These are phyloP conservation scores for Friedmanniomyces endolithicus DNA, from an alignment of 495 filamentous ascomycete genomes.

Conservation along the genomic window DNA sequence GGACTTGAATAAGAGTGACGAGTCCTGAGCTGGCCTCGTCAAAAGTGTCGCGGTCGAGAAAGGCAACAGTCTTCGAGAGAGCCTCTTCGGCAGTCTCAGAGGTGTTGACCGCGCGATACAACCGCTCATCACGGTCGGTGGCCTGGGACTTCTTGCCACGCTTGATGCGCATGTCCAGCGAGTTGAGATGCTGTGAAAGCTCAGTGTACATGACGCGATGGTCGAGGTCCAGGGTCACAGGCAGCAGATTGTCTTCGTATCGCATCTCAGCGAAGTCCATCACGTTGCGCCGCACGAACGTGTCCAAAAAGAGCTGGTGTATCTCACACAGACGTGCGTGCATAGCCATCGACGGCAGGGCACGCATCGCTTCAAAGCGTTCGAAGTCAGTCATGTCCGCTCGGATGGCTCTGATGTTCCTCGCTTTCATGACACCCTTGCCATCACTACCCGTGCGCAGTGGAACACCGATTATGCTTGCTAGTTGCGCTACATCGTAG, in stretches of 20 bases:
- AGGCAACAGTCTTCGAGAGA: slow-evolving; percentile 17
- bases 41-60: slow-evolving; percentile 2
- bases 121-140: slow-evolving; percentile 8
- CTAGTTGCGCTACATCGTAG: slow-evolving; percentile 46
- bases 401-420: slow-evolving; percentile 19
- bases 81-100: slow-evolving; percentile 23
- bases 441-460: slow-evolving; percentile 26
- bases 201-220: slow-evolving; percentile 25
- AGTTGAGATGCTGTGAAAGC: slow-evolving; percentile 23
- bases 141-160: slow-evolving; percentile 13
- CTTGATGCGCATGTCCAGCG: slow-evolving; percentile 22
- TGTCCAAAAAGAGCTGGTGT: slow-evolving; percentile 24
- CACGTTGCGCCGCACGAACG: slow-evolving; percentile 26
- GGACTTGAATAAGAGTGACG: not conserved
- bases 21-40: not conserved
- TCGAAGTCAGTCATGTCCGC: slow-evolving; percentile 26
- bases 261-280: slow-evolving; percentile 16
- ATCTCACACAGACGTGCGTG: slow-evolving; percentile 19
- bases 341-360: slow-evolving; percentile 17
- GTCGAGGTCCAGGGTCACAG: slow-evolving; percentile 14
- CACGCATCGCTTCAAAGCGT: slow-evolving; percentile 20
- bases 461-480: slow-evolving; percentile 41
- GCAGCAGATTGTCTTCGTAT: slow-evolving; percentile 16
- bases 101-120: slow-evolving; percentile 14
- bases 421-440: slow-evolving; percentile 21